Percentiles rank a stretch among this genome's conserved stretches.
Conservation (phyloP, 805 yeast genomes). For the Myxozyma udenii region DNA sequence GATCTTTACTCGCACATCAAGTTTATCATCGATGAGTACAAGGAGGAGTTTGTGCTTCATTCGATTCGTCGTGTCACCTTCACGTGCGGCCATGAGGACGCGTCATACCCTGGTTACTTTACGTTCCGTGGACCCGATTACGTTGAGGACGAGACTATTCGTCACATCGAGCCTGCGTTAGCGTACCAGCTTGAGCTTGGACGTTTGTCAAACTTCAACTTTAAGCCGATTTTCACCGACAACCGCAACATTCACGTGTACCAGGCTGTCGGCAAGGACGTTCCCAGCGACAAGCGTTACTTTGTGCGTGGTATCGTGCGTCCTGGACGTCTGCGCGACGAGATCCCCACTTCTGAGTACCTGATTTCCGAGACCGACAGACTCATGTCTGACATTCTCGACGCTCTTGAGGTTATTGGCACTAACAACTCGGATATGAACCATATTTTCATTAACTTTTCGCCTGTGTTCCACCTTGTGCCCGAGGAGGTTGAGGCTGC, state of each 20-base stretch:
- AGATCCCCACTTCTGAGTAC: constrained; percentile 87
- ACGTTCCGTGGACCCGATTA: constrained; percentile 90
- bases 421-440: constrained; percentile 93
- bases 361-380: constrained; percentile 94
- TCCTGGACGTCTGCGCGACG: constrained; percentile 92
- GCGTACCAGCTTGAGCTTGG: constrained; percentile 96
- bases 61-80: constrained; percentile 90
- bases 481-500: constrained; percentile 97
- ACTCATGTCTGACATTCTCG: constrained; percentile 92
- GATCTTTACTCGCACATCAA: constrained; percentile 61
- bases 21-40: constrained; percentile 63
- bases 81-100: constrained; percentile 77
- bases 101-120: constrained; percentile 90
- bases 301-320: constrained; percentile 96
- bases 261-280: constrained; percentile 91
- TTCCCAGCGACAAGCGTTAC: constrained; percentile 89
- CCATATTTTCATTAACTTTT: constrained; percentile 94
- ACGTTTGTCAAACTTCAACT: constrained; percentile 89
- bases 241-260: constrained; percentile 97
- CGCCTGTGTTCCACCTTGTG: constrained; percentile 89
- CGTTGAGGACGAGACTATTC: constrained; percentile 83
- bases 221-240: constrained; percentile 91
- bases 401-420: constrained; percentile 89
- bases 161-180: constrained; percentile 97
- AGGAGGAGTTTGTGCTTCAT: constrained; percentile 65